phyloP scores from a whole-genome alignment of 2,329 filamentous ascomycete genomes.

The Cladophialophora psammophila region DNA sequence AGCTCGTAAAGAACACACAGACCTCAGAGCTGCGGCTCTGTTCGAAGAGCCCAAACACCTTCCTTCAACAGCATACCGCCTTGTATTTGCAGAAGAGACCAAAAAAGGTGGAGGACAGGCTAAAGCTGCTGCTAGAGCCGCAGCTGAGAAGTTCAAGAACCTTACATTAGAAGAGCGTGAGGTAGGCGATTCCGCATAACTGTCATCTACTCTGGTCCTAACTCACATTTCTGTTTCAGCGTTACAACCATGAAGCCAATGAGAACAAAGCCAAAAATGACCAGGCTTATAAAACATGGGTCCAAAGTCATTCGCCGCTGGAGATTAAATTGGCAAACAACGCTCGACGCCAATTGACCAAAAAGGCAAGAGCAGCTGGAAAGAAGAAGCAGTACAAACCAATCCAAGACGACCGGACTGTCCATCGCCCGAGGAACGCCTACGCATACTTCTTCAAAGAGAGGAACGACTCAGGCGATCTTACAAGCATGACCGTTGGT shows the following conservation, averaged over 20 bases:
- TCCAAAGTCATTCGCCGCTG: conserved; percentile 61
- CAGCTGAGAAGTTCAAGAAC: conserved; percentile 44
- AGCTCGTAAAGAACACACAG: conserved; percentile 35
- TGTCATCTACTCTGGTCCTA: not conserved
- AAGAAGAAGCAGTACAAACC: conserved; percentile 27
- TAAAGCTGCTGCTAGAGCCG: conserved; percentile 26
- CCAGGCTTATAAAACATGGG: conserved; percentile 60
- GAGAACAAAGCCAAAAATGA: conserved; percentile 55
- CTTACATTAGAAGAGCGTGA: conserved; percentile 47
- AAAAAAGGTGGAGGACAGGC: conserved; percentile 11
- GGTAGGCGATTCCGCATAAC: conserved; percentile 42
- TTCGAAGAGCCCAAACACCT: conserved; percentile 46
- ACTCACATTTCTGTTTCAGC: conserved; percentile 49
- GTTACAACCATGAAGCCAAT: conserved; percentile 60
- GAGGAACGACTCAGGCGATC: conserved; percentile 57
- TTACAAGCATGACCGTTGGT: conserved; percentile 52
- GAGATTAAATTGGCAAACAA: conserved; percentile 67
- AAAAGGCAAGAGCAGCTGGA: conserved; percentile 34
- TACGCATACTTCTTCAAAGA: conserved; percentile 57
- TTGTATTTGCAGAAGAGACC: conserved; percentile 40
- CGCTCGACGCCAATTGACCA: conserved; percentile 55
- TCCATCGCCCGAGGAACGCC: conserved; percentile 52
- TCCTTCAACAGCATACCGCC: conserved; percentile 39
- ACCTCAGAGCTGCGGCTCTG: conserved; percentile 28
- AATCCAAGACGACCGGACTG: conserved; percentile 63